These are phyloP conservation scores for Fusarium napiforme DNA, from an alignment of 2,329 filamentous ascomycete species.

Conservation along the genomic window DNA sequence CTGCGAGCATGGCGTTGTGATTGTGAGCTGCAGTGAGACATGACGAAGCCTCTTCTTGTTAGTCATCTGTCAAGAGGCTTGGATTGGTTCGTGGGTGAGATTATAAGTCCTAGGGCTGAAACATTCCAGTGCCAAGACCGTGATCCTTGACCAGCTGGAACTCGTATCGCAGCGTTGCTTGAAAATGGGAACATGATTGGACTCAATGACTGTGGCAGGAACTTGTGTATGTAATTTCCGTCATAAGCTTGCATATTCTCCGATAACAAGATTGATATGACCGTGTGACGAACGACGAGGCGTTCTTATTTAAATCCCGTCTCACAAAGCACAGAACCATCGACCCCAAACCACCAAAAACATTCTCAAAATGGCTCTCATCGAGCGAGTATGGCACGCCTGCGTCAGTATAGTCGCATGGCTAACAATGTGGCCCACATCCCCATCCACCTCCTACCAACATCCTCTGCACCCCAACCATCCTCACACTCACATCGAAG, in stretches of 20 bases:
- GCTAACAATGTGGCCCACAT: constrained; percentile 33
- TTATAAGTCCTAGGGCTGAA: neutral
- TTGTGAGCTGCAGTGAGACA: neutral
- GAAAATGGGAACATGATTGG: neutral
- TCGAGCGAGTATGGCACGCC: constrained; percentile 33
- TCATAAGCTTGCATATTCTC: neutral
- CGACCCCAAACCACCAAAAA: neutral
- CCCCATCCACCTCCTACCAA: constrained; percentile 6
- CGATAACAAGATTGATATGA: neutral
- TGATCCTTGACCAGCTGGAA: neutral
- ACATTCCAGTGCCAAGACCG: neutral
- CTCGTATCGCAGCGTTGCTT: neutral
- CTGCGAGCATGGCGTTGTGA: neutral
- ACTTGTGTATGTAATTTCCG: neutral
- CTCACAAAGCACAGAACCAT: neutral
- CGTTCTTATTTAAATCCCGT: neutral
- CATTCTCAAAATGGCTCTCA: constrained; percentile 26
- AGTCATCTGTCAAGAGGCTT: neutral
- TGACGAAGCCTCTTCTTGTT: neutral
- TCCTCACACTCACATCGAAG: constrained; percentile 1
- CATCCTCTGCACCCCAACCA: constrained; percentile 5
- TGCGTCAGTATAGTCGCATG: constrained; percentile 32
- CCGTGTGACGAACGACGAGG: neutral
- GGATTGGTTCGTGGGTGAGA: neutral
- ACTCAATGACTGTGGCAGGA: neutral